These are phyloP conservation scores for Przewalskia tangutica DNA, from an alignment of 257 asterid species.

Conservation along the genomic window DNA sequence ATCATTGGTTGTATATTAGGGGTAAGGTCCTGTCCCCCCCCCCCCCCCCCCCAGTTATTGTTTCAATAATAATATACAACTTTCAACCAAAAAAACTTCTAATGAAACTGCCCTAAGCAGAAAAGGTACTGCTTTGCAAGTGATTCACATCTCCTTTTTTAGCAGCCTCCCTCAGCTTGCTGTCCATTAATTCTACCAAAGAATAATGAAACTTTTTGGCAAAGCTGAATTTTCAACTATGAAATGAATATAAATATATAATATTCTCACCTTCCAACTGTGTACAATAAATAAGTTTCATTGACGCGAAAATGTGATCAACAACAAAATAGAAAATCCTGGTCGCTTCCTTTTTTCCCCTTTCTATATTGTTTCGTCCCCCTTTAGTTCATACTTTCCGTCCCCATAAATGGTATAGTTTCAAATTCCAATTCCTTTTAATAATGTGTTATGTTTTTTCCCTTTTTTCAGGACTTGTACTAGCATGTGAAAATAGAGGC, in stretches of 20 bases:
- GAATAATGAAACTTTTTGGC: neutral
- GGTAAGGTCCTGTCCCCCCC: no score
- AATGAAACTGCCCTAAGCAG: neutral
- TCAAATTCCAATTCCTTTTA: neutral
- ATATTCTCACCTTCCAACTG: neutral
- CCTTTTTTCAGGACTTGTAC: neutral
- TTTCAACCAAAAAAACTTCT: neutral
- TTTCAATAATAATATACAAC: no score
- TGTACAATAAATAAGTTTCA: neutral
- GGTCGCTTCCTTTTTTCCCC: neutral
- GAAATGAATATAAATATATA: neutral
- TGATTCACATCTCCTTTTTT: neutral
- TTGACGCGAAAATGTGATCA: neutral
- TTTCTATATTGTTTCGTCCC: neutral
- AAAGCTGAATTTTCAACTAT: neutral
- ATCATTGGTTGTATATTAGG: no score
- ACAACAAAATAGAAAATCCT: neutral
- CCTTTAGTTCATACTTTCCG: neutral
- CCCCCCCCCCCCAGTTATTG: no score
- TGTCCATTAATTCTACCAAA: neutral
- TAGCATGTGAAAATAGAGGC: neutral
- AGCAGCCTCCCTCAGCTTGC: neutral
- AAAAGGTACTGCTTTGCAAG: neutral
- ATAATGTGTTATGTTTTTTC: neutral
- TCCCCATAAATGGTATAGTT: neutral